Evolutionary conservation across 2,329 filamentous ascomycete species (phyloP).

Genomic region (Diaporthe humulicola): DNA sequence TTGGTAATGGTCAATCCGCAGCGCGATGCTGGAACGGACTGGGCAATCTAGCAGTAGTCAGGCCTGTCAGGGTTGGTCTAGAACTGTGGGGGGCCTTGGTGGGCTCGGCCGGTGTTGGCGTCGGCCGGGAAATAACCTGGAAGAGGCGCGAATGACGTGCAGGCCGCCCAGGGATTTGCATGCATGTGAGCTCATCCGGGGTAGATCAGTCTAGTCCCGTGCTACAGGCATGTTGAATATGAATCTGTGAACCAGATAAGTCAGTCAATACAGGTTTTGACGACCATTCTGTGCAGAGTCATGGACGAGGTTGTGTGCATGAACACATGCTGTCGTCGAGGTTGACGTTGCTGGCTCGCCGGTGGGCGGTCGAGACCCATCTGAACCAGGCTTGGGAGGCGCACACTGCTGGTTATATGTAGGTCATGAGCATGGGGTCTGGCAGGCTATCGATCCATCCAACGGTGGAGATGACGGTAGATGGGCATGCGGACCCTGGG

Average conservation of each 20-base stretch:
- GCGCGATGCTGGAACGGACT: neutral
- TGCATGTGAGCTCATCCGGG: slow-evolving; percentile 27
- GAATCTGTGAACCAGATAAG: neutral
- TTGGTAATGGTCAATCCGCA: too few species aligned
- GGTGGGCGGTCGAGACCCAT: neutral
- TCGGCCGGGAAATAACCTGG: slow-evolving; percentile 31
- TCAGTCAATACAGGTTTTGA: slow-evolving; percentile 1
- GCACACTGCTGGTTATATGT: neutral
- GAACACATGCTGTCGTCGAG: neutral
- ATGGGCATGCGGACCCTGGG: neutral
- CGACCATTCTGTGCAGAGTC: neutral
- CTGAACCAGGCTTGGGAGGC: neutral
- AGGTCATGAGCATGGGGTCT: neutral
- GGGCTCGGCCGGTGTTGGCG: slow-evolving; percentile 19
- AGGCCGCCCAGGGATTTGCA: slow-evolving; percentile 15
- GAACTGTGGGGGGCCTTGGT: slow-evolving; percentile 7
- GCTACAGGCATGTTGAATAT: neutral
- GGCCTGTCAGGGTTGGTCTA: neutral
- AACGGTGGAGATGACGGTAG: neutral
- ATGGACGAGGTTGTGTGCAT: neutral
- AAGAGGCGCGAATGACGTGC: slow-evolving; percentile 37
- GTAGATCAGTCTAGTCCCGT: neutral
- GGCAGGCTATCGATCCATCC: neutral
- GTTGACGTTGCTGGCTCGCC: neutral
- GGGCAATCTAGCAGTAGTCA: too few species aligned